Base-by-base conservation (phyloP, 805 yeast genomes). In the Komagataella pastoris region DNA sequence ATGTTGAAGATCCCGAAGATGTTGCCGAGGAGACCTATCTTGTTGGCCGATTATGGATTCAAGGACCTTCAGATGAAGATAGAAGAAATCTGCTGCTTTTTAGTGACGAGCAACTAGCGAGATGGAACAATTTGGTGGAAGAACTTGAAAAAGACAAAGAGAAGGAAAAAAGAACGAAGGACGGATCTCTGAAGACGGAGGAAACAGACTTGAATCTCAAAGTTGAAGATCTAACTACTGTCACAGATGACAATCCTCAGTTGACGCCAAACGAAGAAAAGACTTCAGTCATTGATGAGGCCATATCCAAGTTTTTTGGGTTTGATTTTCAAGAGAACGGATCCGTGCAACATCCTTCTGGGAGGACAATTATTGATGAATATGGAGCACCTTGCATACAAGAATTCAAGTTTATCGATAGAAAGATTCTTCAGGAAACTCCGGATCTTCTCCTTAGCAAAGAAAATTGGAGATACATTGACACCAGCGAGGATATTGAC, bases 21-120 rank as follows among this genome's bases (percentile, higher is more conserved):
- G 80, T 73, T 23, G 68, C 70, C 17, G 79, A 74, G 44, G 80
- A 78, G 51, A 76, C 80, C 0, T 88, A 84, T 59, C 72, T 84
- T 24, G 84, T 86, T 83, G 96, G 97, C 6, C 72, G 86, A 52
- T 61, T 90, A 17, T 89, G 96, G 93, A 75, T 93, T 2, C 97
- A 89, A 64, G 99, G 99, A 0, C 98, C 98, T 1, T 60, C 73
- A 61, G 65, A 66, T 30, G 71, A 68, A 50, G 83, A 79, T 59
- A 54, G 74, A 46, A 52, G 54, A 10, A 49, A 45, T 21, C 59
- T 50, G 44, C 55, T 64, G 56, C 53, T 57, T 23, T 51, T 61
- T 19, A 51, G 54, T 2, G 71, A 68, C 24, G 81, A 76, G 17
- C 77, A 75, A 45, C 56, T 72, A 3, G 59, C 64, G 17, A 53